phyloP scores from a whole-genome alignment of 139 green algal genomes.

The Parachlorella kessleri region DNA sequence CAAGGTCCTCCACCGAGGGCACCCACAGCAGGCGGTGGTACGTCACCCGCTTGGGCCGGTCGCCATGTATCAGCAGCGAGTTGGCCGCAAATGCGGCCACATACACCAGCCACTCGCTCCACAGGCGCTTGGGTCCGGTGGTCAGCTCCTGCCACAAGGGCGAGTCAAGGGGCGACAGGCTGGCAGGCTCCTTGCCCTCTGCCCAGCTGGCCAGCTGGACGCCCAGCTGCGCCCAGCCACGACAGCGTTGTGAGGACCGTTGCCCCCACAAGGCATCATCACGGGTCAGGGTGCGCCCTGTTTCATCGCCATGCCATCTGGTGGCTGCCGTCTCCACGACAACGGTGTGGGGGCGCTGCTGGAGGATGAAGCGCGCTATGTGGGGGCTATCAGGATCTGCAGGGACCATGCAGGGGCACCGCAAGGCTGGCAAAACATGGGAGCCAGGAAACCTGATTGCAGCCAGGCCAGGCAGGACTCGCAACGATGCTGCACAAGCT shows the following conservation, averaged over 20 bases:
- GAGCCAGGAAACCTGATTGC: too few species aligned
- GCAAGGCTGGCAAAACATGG: too few species aligned
- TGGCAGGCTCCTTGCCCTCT: background rate
- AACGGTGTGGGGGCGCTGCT: slow-evolving; percentile 46
- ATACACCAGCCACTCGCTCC: slow-evolving; percentile 81
- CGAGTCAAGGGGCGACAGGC: background rate
- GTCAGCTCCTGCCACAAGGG: slow-evolving; percentile 36
- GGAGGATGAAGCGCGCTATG: slow-evolving; percentile 52
- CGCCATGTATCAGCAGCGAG: slow-evolving; percentile 68
- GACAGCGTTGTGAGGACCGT: too few species aligned
- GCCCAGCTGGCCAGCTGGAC: slow-evolving; percentile 28
- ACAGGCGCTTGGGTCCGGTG: slow-evolving; percentile 28
- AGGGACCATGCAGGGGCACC: too few species aligned
- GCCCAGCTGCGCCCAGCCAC: slow-evolving; percentile 22
- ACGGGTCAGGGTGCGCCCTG: too few species aligned
- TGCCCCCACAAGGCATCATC: too few species aligned
- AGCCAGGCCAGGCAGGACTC: too few species aligned
- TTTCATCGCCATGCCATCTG: too few species aligned
- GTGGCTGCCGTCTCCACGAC: slow-evolving; percentile 74
- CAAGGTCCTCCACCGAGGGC: slow-evolving; percentile 26
- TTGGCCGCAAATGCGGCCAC: slow-evolving; percentile 65
- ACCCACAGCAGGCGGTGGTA: slow-evolving; percentile 50
- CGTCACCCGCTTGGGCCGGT: slow-evolving; percentile 78
- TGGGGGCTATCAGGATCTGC: background rate
- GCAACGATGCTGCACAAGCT: too few species aligned